Percentiles rank a stretch among this genome's conserved stretches.
Evolutionary conservation across 306 rosid genomes (phyloP).

Genomic region (Calophaca sinica): DNA sequence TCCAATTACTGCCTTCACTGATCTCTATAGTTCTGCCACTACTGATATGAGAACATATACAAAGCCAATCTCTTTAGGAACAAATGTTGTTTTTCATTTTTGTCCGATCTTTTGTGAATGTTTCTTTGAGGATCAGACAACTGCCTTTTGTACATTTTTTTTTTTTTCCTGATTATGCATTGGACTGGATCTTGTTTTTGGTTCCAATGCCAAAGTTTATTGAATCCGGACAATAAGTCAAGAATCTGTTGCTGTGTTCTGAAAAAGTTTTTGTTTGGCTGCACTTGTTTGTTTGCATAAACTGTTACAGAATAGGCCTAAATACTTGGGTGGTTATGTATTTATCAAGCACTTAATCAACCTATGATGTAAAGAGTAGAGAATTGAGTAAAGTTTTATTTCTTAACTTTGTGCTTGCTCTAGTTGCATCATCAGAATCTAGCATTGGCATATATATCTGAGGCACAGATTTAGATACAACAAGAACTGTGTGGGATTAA

Average conservation of each 20-base stretch:
- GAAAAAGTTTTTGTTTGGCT: conserved; percentile 23
- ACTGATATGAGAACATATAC: background rate
- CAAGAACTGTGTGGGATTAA: conserved; percentile 21
- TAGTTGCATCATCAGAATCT: conserved; percentile 13
- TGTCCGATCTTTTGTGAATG: conserved; percentile 1
- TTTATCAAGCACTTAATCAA: background rate
- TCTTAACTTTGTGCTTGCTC: background rate
- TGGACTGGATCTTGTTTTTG: conserved; percentile 27
- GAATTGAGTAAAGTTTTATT: conserved; percentile 13
- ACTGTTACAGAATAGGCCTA: background rate
- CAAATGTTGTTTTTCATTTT: conserved; percentile 19
- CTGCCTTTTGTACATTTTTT: background rate
- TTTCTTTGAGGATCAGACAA: conserved; percentile 34
- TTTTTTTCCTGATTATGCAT: background rate
- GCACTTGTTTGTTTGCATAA: conserved; percentile 25
- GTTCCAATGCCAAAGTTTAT: conserved; percentile 24
- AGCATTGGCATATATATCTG: background rate
- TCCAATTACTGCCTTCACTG: background rate
- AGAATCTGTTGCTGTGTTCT: background rate
- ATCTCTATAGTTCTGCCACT: conserved; percentile 6
- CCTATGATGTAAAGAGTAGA: background rate
- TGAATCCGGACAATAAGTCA: conserved; percentile 1
- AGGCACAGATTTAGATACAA: conserved; percentile 24
- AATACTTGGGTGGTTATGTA: background rate
- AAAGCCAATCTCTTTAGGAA: background rate